Conservation (phyloP, 1,284 basidiomycete genomes). For the Irpex sp. region DNA sequence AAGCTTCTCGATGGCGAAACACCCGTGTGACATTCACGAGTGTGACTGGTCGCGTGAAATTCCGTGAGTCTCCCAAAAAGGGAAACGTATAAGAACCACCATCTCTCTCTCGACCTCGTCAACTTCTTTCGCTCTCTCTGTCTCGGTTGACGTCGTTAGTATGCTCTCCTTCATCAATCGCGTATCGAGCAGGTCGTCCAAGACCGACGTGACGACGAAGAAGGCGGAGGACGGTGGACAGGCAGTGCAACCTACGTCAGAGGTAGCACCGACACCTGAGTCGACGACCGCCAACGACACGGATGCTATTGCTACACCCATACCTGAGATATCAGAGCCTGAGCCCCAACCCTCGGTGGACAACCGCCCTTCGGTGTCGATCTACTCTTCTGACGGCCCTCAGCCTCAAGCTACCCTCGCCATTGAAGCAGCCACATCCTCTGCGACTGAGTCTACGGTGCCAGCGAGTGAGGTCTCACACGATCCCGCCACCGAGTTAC, state of each 20-base stretch:
- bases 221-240: not conserved
- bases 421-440: not conserved
- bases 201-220: conserved; percentile 2
- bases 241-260: not conserved
- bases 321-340: not conserved
- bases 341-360: conserved; percentile 1
- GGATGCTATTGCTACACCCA: not conserved
- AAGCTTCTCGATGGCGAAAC: not conserved
- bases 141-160: not conserved
- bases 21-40: not conserved
- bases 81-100: conserved; percentile 4
- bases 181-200: conserved; percentile 6
- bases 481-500: not conserved
- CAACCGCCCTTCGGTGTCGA: conserved; percentile 10
- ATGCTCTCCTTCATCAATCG: conserved; percentile 6
- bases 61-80: not conserved
- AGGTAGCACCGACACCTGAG: not conserved
- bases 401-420: not conserved
- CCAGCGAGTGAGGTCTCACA: not conserved
- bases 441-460: conserved; percentile 1
- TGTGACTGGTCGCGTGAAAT: not conserved
- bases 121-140: not conserved
- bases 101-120: not conserved
- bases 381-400: conserved; percentile 13
- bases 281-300: not conserved